A percentile compares a stretch with the other conserved stretches of the same genome.
Evolutionary conservation across 2,329 filamentous ascomycete genomes (phyloP).

Genomic region (Diaporthe batatas): DNA sequence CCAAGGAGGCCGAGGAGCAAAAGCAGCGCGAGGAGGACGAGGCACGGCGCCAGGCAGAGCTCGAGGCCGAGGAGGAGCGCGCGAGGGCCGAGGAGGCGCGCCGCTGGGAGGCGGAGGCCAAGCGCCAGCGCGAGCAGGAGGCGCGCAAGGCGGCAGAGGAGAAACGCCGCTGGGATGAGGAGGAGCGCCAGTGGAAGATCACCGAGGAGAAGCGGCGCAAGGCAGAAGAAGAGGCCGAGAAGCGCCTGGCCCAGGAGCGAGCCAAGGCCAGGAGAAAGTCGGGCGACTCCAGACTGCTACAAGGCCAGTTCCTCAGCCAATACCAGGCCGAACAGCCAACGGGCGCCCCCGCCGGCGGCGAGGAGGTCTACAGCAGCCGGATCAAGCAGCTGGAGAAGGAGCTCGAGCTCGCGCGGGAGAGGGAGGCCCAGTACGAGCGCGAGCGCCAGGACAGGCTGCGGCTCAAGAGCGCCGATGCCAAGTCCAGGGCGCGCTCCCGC

Average conservation of each 20-base stretch:
- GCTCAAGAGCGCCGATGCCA: slow-evolving; percentile 49
- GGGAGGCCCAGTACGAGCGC: slow-evolving; percentile 74
- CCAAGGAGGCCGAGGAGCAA: slow-evolving; percentile 71
- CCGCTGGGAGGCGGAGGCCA: slow-evolving; percentile 75
- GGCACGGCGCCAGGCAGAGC: slow-evolving; percentile 59
- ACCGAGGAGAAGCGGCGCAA: slow-evolving; percentile 75
- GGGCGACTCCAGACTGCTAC: slow-evolving; percentile 76
- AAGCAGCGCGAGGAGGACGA: slow-evolving; percentile 70
- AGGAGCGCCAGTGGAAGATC: slow-evolving; percentile 81
- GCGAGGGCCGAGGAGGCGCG: slow-evolving; percentile 74
- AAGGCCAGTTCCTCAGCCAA: slow-evolving; percentile 88
- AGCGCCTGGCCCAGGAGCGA: slow-evolving; percentile 75
- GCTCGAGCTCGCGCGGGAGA: slow-evolving; percentile 71
- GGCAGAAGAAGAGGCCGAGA: slow-evolving; percentile 82
- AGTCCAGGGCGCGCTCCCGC: slow-evolving; percentile 56
- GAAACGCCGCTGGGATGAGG: slow-evolving; percentile 81
- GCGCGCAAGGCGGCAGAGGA: slow-evolving; percentile 73
- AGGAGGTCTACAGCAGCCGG: slow-evolving; percentile 71
- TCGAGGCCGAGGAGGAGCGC: slow-evolving; percentile 71
- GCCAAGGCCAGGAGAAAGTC: slow-evolving; percentile 69
- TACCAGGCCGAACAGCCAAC: slow-evolving; percentile 79
- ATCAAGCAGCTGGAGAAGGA: slow-evolving; percentile 85
- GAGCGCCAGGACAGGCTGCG: slow-evolving; percentile 65
- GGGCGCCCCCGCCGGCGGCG: slow-evolving; percentile 53
- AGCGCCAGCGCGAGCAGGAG: slow-evolving; percentile 71